Conservation (phyloP, 192 early-diverging fungal species). For the Thoreauomyces humboldtii region DNA sequence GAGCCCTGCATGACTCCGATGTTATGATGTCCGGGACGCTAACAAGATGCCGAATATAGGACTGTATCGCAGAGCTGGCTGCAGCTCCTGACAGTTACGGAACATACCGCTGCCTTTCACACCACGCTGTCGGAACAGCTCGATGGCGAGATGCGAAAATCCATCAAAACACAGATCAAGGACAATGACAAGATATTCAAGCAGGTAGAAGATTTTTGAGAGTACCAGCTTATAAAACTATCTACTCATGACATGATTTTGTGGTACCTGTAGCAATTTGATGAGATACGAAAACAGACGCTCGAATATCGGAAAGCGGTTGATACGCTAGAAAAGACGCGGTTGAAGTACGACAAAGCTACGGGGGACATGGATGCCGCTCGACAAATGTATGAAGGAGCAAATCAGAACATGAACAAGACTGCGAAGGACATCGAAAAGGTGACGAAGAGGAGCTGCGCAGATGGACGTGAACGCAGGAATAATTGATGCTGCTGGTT, state of each 20-base stretch:
- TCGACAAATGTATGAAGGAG: conserved; percentile 27
- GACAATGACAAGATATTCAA: conserved; percentile 38
- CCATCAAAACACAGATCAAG: conserved; percentile 34
- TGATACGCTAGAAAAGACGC: conserved; percentile 36
- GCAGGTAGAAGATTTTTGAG: too few relatives aligned
- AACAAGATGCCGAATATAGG: too few relatives aligned
- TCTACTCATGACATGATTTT: neutral
- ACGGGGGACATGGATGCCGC: conserved; percentile 39
- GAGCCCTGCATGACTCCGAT: too few relatives aligned
- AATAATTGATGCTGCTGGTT: too few relatives aligned
- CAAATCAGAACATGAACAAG: conserved; percentile 33
- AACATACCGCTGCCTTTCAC: conserved; percentile 27
- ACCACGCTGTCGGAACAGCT: conserved; percentile 27
- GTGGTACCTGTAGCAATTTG: conserved; percentile 31
- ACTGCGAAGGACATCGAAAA: conserved; percentile 38
- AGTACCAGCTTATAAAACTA: too few relatives aligned
- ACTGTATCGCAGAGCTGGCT: conserved; percentile 35
- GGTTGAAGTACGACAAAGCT: conserved; percentile 39
- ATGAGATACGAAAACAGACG: conserved; percentile 32
- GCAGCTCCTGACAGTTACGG: conserved; percentile 36
- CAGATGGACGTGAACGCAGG: neutral
- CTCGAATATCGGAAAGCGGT: conserved; percentile 31
- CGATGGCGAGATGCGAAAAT: conserved; percentile 40
- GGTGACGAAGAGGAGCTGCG: neutral
- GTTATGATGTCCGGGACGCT: too few relatives aligned